Evolutionary conservation across 139 green algal genomes (phyloP).

Genomic region (Coccomyxa sp.): DNA sequence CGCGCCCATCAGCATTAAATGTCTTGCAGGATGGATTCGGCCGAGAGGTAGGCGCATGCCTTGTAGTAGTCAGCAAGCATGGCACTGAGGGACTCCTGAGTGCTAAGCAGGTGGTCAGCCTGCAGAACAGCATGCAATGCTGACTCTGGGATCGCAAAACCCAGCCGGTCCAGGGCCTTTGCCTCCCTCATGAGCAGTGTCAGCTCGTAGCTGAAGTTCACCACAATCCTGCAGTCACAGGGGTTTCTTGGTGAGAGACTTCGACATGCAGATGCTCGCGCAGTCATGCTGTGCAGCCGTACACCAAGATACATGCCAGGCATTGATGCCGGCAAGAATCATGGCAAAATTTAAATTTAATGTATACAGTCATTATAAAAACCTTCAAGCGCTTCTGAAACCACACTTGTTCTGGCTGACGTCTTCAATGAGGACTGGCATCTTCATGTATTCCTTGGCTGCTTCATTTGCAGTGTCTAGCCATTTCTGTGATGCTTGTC

Average conservation of each 20-base stretch:
- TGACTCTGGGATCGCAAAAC: slow-evolving; percentile 78
- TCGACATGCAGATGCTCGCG: no score
- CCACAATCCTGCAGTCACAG: slow-evolving; percentile 35
- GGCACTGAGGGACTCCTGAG: slow-evolving; percentile 61
- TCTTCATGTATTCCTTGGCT: slow-evolving; percentile 67
- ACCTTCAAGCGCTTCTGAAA: background rate
- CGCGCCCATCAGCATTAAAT: no score
- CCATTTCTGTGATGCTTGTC: slow-evolving; percentile 67
- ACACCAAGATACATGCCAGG: no score
- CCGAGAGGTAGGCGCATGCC: slow-evolving; percentile 2
- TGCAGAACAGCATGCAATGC: slow-evolving; percentile 80
- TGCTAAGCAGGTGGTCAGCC: slow-evolving; percentile 68
- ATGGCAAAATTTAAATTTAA: no score
- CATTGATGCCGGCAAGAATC: no score
- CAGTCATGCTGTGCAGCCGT: no score
- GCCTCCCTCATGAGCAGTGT: slow-evolving; percentile 75
- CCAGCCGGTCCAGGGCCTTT: slow-evolving; percentile 81
- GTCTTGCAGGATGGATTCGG: no score
- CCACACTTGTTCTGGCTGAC: background rate
- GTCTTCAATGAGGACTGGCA: slow-evolving; percentile 63
- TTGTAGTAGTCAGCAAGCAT: slow-evolving; percentile 77
- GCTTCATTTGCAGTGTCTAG: slow-evolving; percentile 55
- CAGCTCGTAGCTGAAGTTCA: slow-evolving; percentile 79
- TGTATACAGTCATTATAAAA: background rate
- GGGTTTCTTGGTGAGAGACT: no score